phyloP scores from a whole-genome alignment of 352 stramenopile genomes.

The Phytophthora quininea region DNA sequence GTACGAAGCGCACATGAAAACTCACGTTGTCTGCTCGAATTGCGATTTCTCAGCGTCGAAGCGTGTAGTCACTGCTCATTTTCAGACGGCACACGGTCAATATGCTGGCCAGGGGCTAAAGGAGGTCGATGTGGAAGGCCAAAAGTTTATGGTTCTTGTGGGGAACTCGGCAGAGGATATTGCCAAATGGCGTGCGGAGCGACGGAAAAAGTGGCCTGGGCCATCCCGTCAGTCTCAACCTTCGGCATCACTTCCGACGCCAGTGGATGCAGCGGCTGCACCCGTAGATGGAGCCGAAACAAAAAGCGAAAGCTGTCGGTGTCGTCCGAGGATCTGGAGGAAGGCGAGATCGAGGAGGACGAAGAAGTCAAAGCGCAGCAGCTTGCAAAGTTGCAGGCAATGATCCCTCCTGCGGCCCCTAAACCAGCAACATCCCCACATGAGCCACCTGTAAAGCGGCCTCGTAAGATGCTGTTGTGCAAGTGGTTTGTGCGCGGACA shows the following conservation, averaged over 20 bases:
- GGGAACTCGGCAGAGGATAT: constrained; percentile 85
- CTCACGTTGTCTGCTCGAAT: constrained; percentile 68
- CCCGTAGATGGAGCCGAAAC: background rate
- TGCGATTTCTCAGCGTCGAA: constrained; percentile 81
- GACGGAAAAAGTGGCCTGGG: constrained; percentile 69
- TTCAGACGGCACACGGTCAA: constrained; percentile 72
- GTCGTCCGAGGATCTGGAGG: constrained; percentile 54
- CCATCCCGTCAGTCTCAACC: constrained; percentile 33
- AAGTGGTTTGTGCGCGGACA: constrained; percentile 71
- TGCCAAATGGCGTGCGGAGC: constrained; percentile 76
- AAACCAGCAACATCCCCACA: background rate
- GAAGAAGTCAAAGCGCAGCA: constrained; percentile 31
- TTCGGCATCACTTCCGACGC: background rate
- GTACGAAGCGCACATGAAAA: constrained; percentile 70
- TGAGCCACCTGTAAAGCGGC: constrained; percentile 46
- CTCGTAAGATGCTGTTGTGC: constrained; percentile 56
- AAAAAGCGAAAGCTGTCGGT: constrained; percentile 62
- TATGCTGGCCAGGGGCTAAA: constrained; percentile 75
- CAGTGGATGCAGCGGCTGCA: background rate
- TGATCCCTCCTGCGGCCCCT: constrained; percentile 7
- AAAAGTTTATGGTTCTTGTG: constrained; percentile 87
- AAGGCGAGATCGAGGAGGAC: constrained; percentile 61
- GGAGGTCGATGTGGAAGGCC: constrained; percentile 85
- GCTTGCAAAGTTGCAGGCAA: constrained; percentile 16
- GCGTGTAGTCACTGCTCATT: constrained; percentile 75